Evolutionary conservation across 2,329 filamentous ascomycete genomes (phyloP), one percentile per base, ranked within the genome.

Genomic region (Xylaria sp.): DNA sequence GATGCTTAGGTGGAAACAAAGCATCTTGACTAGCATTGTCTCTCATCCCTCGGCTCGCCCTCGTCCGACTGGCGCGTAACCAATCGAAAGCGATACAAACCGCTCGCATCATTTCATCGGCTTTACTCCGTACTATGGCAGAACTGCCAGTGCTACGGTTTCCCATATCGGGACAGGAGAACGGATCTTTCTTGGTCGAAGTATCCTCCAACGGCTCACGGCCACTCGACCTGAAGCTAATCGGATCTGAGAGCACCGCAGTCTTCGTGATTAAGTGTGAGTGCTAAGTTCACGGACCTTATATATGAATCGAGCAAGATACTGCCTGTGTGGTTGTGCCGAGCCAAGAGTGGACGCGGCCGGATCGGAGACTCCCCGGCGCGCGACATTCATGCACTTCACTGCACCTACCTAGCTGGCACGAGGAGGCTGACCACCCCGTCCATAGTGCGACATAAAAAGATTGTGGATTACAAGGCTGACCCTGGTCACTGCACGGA

Each of bases 191-290:
- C 31, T 80, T 93, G 21, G 72, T 91, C 17, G 83, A 90, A 69
- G 83, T 88, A 60, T 79, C 80, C 2, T 77, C 83, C 21, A 82
- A 75, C 58, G 79, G 78, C 38, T 77, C 79, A 37, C 81, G 80
- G 60, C 81, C 83, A 1, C 78, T 92, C 31, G 88, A 92, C 74
- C 75, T 91, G 49, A 87, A 87, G 72, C 75, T 93, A 31, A 80
- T 89, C 35, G 90, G 84, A 35, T 92, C 89, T 31, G 90, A 93
- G 70, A 86, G 87, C 57, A 82, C 84, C 59, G 82, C 81, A 50
- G 83, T 87, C 6, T 91, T 88, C 75, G 78, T 82, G 43, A 76
- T 81, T 59, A 81, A 81, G 64, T 76, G 87, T 89, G 80, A 82
- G 85, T 82, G 66, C 25, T 38, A 47, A 14, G 49, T 47, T 62